Percentiles rank a stretch among this genome's conserved stretches.
Evolutionary conservation across 306 rosid genomes (phyloP).

Genomic region (Cicer yamashitae): DNA sequence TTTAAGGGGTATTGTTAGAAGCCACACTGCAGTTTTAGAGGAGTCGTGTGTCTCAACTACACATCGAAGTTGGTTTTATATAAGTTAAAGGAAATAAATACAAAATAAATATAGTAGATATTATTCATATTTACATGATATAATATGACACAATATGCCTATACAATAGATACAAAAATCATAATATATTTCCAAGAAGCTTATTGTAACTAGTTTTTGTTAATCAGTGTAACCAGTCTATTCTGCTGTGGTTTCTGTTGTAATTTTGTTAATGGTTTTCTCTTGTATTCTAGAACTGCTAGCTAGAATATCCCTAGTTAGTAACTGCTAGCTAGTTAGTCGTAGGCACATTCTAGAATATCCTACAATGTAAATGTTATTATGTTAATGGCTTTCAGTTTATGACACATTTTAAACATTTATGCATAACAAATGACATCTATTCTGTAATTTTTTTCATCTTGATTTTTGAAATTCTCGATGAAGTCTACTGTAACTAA

Average conservation of each 20-base stretch:
- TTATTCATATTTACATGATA: background rate
- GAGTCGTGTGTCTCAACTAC: background rate
- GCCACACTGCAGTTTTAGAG: background rate
- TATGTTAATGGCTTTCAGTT: conserved; percentile 24
- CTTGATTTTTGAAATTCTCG: conserved; percentile 33
- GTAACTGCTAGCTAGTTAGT: background rate
- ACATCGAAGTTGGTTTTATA: too few relatives aligned
- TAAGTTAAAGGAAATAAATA: too few relatives aligned
- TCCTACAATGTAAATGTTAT: conserved; percentile 6
- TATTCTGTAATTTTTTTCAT: conserved; percentile 17
- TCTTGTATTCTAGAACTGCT: background rate
- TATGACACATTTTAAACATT: background rate
- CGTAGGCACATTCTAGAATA: background rate
- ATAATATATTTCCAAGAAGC: background rate
- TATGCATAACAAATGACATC: conserved; percentile 14
- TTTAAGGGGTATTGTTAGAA: conserved; percentile 6
- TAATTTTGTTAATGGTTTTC: background rate
- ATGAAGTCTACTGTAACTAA: conserved; percentile 28
- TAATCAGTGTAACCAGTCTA: background rate
- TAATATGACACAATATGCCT: background rate
- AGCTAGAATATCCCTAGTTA: too few relatives aligned
- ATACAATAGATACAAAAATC: background rate
- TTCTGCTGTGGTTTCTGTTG: background rate
- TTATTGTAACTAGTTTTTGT: background rate
- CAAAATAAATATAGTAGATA: too few relatives aligned